Base-by-base conservation (phyloP, 169 alveolate species). In the Cryptosporidium baileyi region DNA sequence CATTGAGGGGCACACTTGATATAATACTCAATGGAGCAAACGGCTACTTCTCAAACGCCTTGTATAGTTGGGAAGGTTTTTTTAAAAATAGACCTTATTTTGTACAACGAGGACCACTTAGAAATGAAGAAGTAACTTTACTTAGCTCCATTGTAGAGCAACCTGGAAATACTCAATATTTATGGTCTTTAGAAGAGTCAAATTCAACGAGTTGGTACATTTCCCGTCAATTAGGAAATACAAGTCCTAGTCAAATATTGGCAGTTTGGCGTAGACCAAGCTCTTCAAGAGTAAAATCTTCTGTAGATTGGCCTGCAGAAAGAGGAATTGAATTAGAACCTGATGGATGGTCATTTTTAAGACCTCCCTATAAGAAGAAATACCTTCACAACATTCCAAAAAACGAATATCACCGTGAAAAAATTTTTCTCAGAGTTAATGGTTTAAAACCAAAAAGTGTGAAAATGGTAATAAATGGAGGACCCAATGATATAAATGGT, bases 301-400 rank as follows among this genome's bases (percentile, higher is more conserved):
- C 30, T 32, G 67, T 57, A 26, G 85, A 74, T 51, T 74, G 85
- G 85, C 85, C 85, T 32, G 85, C 85, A 15, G 85, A 74, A 36
- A 52, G 67, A 38, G 85, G 85, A 17, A 51, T 74, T 5, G 85
- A 74, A 36, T 38, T 74, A 41, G 85, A 74, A 38, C 85, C 85
- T 9, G 85, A 74, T 59, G 85, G 85, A 3, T 74, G 85, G 85
- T 32, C 85, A 24, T 74, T 74, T 28, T 36, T 36, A 13, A 74
- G 43, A 41, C 85, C 65, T n/a, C 85, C 85, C 30, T 54, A 36
- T 30, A 74, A 74, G 54, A 74, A 74, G 40, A 74, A 74, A 19
- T 59, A 74, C 34, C 26, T 74, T 3, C 67, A 59, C 6, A 59
- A 74, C 22, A 52, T 57, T 74, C 85, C 85, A 24, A 74, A 52